Conservation (phyloP, 345 rosid species). For the Eutrema japonicum region DNA sequence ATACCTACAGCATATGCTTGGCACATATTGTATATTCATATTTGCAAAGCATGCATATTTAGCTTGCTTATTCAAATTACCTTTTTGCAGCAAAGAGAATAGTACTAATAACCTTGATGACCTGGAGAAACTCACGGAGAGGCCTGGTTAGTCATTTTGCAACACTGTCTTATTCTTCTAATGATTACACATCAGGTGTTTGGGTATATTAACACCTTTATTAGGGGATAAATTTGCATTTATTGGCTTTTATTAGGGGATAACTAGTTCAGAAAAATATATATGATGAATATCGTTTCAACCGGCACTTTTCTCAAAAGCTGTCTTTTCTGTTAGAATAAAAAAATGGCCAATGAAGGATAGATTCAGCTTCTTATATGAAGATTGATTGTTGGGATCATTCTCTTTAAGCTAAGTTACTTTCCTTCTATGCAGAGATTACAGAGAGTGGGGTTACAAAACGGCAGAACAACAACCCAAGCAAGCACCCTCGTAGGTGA, state of each 20-base stretch:
- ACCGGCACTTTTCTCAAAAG: neutral
- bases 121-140: constrained; percentile 32
- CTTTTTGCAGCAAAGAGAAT: constrained; percentile 39
- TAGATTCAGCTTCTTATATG: constrained; percentile 1
- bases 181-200: constrained; percentile 5
- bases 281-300: neutral
- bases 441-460: constrained; percentile 25
- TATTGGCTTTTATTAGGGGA: neutral
- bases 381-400: constrained; percentile 3
- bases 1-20: constrained; percentile 3
- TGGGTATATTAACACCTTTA: neutral
- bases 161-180: neutral
- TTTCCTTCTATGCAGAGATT: constrained; percentile 24
- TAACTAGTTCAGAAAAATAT: neutral
- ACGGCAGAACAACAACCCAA: constrained; percentile 30
- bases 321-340: neutral
- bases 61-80: constrained; percentile 10
- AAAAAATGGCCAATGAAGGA: neutral
- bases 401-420: constrained; percentile 7
- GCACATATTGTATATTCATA: constrained; percentile 14
- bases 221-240: neutral
- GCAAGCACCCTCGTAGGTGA: constrained; percentile 47
- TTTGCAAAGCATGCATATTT: constrained; percentile 6
- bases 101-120: constrained; percentile 29
- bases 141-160: constrained; percentile 39